These are phyloP conservation scores for Melianthus villosus DNA, from an alignment of 441 rosid species.

Conservation along the genomic window DNA sequence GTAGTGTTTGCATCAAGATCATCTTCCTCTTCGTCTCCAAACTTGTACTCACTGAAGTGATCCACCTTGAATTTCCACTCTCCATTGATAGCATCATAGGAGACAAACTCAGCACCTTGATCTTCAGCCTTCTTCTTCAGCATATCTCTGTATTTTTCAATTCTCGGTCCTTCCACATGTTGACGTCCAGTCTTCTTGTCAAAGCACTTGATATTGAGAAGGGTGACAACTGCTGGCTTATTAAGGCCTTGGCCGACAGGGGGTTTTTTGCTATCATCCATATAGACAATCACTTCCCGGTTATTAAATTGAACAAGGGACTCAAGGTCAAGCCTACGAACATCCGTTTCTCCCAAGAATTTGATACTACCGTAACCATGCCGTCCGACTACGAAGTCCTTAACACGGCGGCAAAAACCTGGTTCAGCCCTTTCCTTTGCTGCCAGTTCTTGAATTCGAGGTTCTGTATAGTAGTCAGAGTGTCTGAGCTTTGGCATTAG, in stretches of 20 bases:
- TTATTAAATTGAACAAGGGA: constrained; percentile 65
- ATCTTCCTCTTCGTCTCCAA: constrained; percentile 32
- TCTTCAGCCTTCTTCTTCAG: constrained; percentile 72
- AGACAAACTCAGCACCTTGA: constrained; percentile 80
- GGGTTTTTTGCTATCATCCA: constrained; percentile 80
- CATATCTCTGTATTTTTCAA: constrained; percentile 68
- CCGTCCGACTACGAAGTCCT: constrained; percentile 73
- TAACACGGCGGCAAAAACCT: constrained; percentile 54
- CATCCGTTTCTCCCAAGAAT: constrained; percentile 80
- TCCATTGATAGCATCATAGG: constrained; percentile 61
- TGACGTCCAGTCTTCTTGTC: constrained; percentile 64
- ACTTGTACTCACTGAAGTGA: constrained; percentile 65
- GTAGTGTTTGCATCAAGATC: too few relatives aligned
- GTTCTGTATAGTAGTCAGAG: constrained; percentile 77
- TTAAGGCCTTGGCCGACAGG: constrained; percentile 88
- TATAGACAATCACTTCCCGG: constrained; percentile 80
- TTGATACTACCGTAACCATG: constrained; percentile 76
- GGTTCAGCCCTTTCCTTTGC: constrained; percentile 79
- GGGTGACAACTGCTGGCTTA: constrained; percentile 79
- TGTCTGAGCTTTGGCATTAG: constrained; percentile 68
- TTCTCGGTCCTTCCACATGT: constrained; percentile 46
- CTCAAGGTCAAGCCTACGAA: constrained; percentile 65
- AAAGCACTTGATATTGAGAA: constrained; percentile 77
- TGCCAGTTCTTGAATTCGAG: constrained; percentile 73
- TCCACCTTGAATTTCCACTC: constrained; percentile 85